Percentiles rank a stretch among this genome's conserved stretches.
phyloP scores from a whole-genome alignment of 257 asterid species.

The Solanum neorickii region DNA sequence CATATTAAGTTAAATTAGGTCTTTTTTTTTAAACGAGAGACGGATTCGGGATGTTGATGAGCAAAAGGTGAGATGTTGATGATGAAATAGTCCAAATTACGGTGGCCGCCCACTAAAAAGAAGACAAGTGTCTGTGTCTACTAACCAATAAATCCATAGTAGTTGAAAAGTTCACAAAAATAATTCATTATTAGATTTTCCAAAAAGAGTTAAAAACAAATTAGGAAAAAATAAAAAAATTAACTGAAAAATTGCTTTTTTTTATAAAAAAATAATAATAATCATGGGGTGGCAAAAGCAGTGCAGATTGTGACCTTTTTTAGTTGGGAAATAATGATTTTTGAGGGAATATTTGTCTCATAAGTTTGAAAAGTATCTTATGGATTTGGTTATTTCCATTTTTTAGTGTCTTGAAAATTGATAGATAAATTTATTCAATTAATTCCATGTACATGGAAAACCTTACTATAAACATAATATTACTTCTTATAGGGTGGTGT shows the following conservation, averaged over 20 bases:
- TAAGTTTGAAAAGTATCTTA: background rate
- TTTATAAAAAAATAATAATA: background rate
- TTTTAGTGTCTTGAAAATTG: background rate
- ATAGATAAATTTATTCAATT: background rate
- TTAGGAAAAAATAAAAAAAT: background rate
- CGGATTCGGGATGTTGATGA: background rate
- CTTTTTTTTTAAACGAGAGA: too few species aligned
- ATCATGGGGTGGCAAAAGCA: slow-evolving; percentile 18
- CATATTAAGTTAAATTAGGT: background rate
- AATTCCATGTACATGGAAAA: background rate
- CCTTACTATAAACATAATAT: background rate
- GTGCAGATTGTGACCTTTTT: slow-evolving; percentile 12
- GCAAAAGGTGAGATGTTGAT: background rate
- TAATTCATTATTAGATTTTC: background rate
- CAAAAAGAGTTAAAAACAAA: background rate
- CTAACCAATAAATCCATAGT: slow-evolving; percentile 8
- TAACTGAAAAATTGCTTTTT: background rate
- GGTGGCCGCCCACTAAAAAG: slow-evolving; percentile 27
- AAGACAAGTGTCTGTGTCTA: background rate
- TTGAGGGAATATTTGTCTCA: background rate
- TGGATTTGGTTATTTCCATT: slow-evolving; percentile 1
- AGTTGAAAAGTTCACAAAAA: background rate
- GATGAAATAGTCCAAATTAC: slow-evolving; percentile 8
- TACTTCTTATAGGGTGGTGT: background rate
- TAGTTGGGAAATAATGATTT: background rate